Base-by-base conservation (phyloP, 2,329 filamentous ascomycete genomes). In the Plenodomus tracheiphilus region DNA sequence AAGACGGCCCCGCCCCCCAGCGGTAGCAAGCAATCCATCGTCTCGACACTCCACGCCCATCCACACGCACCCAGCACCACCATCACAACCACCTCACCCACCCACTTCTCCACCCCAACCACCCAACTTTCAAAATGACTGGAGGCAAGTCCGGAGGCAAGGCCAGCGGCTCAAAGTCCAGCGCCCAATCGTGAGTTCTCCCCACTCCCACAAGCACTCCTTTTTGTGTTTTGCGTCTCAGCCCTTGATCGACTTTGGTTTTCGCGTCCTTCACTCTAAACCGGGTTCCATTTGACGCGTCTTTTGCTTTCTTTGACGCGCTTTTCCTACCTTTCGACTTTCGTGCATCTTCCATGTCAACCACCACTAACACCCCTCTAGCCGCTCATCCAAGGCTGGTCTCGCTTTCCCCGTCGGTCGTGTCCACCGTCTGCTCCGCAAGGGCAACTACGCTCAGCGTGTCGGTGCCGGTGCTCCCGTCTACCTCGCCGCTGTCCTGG, bases 71-170 rank as follows among this genome's bases (percentile, higher is more conserved):
- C 46, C 56, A 41, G 35, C 50, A 44, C 53, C 49, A 53, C 50
- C 44, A 66, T 43, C n/a, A n/a, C n/a, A n/a, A n/a, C 42, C 39
- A 48, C 22, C 47, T 54, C 53, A 55, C 56, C 56, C 58, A 66
- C n/a, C n/a, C n/a, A 59, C 62, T 66, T 61, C 65, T 57, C 61
- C 60, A 59, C 54, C 61, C 65, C 68, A 72, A 63, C 71, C 75
- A 71, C 69, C 71, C 76, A 62, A 32, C 28, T 32, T 32, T 84
- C 87, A 97, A 90, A 89, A 99, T 99, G 94, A 96, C 94, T 91
- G 93, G 93, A 85, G 93, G 94, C 80, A 99, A 99, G 83, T 97
- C 93, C 82, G 94, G 94, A 80, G 94, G 94, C 87, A 97, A 97
- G 88, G 92, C 93, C 83, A 93, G 89, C 82, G 91, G 92, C 82